These are phyloP conservation scores for Kandelia obovata DNA, from an alignment of 345 rosid species.

Conservation along the genomic window DNA sequence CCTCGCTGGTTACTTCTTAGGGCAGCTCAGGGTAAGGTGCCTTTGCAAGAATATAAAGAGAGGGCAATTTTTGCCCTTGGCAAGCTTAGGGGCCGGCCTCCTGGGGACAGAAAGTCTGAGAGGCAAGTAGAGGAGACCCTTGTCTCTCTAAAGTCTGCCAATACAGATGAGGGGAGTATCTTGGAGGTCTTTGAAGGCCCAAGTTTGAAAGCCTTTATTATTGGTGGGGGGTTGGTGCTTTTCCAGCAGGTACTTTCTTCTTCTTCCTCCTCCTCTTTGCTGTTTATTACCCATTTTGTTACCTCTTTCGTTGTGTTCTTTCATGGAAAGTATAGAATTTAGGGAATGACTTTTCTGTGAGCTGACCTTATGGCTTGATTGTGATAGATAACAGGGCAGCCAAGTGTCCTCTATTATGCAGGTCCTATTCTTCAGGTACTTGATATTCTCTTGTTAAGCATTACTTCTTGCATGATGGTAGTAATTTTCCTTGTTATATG, in stretches of 20 bases:
- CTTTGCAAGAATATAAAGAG: constrained; percentile 69
- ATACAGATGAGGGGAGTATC: constrained; percentile 61
- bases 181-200: constrained; percentile 87
- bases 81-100: constrained; percentile 77
- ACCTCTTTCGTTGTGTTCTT: neutral
- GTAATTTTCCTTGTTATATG: constrained; percentile 1
- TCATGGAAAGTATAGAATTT: neutral
- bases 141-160: constrained; percentile 59
- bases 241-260: constrained; percentile 71
- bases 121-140: constrained; percentile 70
- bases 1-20: constrained; percentile 98
- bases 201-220: constrained; percentile 82
- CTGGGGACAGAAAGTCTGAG: constrained; percentile 65
- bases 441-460: constrained; percentile 6
- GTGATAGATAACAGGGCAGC: constrained; percentile 35
- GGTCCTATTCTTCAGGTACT: constrained; percentile 37
- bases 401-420: constrained; percentile 34
- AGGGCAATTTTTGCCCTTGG: constrained; percentile 69
- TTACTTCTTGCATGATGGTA: constrained; percentile 12
- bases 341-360: constrained; percentile 10
- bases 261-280: constrained; percentile 17
- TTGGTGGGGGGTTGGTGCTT: constrained; percentile 93
- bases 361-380: constrained; percentile 17
- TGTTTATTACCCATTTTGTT: neutral
- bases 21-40: constrained; percentile 75